Conservation (phyloP, 345 rosid species). For the Aethionema arabicum region DNA sequence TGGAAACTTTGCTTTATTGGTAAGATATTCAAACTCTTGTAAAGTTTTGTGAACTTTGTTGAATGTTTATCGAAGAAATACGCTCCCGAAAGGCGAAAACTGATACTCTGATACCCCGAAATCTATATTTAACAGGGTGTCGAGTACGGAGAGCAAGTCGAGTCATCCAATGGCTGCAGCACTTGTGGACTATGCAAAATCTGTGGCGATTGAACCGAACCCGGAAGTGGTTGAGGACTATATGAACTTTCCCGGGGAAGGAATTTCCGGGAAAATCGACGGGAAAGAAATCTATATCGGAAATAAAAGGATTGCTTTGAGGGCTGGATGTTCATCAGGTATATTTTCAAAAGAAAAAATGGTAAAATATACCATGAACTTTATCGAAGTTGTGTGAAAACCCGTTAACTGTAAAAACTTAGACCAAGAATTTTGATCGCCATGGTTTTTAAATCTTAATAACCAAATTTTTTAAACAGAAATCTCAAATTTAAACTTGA, state of each 20-base stretch:
- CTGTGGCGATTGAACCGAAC: constrained; percentile 56
- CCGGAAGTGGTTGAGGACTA: constrained; percentile 70
- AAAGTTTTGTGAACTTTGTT: neutral
- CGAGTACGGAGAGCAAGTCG: constrained; percentile 88
- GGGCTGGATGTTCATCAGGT: constrained; percentile 71
- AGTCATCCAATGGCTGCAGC: constrained; percentile 93
- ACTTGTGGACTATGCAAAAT: constrained; percentile 62
- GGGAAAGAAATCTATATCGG: constrained; percentile 68
- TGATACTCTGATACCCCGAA: neutral
- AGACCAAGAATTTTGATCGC: too few relatives aligned
- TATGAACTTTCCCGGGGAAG: constrained; percentile 87
- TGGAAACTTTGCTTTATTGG: constrained; percentile 63
- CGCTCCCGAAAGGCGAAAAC: too few relatives aligned
- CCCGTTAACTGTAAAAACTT: too few relatives aligned
- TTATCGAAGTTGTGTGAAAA: too few relatives aligned
- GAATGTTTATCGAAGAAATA: too few relatives aligned
- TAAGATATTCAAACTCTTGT: constrained; percentile 27
- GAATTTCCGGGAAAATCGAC: constrained; percentile 71
- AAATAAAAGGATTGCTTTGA: constrained; percentile 57
- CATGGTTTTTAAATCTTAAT: too few relatives aligned
- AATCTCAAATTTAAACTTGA: too few relatives aligned
- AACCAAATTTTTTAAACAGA: too few relatives aligned
- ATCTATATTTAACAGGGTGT: constrained; percentile 50
- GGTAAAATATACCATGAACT: too few relatives aligned
- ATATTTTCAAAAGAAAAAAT: too few relatives aligned